These are phyloP conservation scores for Crithidia mellificae DNA, from an alignment of 208 protist species.

Conservation along the genomic window DNA sequence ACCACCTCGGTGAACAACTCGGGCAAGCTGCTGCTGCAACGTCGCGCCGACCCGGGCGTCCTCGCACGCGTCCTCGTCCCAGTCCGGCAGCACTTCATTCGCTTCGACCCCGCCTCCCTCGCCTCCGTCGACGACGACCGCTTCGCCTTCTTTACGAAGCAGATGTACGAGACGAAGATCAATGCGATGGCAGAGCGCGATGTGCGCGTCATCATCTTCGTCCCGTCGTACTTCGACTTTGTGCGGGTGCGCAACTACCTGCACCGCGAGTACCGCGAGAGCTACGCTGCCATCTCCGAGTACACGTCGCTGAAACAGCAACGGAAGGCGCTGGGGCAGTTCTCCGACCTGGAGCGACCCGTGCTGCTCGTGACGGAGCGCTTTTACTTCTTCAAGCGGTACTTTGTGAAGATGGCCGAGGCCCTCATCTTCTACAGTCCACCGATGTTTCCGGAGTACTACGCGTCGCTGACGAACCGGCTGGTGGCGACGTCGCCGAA, in stretches of 20 bases:
- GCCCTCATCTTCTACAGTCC: conserved; percentile 95
- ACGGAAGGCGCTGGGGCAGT: conserved; percentile 80
- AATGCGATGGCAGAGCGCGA: conserved; percentile 72
- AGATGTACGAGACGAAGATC: conserved; percentile 79
- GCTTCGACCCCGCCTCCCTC: conserved; percentile 66
- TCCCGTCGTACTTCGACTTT: conserved; percentile 97
- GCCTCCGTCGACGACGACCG: conserved; percentile 79
- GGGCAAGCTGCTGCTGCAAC: conserved; percentile 70
- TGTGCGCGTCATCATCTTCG: conserved; percentile 89
- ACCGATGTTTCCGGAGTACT: conserved; percentile 93
- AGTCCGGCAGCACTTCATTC: conserved; percentile 92
- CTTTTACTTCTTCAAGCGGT: conserved; percentile 96
- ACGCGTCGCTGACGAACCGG: conserved; percentile 90
- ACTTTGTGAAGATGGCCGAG: conserved; percentile 92
- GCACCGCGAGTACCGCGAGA: conserved; percentile 88
- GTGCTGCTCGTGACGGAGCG: conserved; percentile 96
- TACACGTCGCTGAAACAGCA: conserved; percentile 89
- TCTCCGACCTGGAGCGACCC: conserved; percentile 77
- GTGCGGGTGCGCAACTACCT: conserved; percentile 95
- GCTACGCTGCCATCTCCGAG: conserved; percentile 89
- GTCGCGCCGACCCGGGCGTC: conserved; percentile 49
- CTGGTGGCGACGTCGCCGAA: conserved; percentile 74
- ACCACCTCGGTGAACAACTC: conserved; percentile 68
- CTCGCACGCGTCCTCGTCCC: conserved; percentile 65
- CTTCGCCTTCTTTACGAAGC: conserved; percentile 91